Base-by-base conservation (phyloP, 352 stramenopile species). In the Thalassiosira pacifica region DNA sequence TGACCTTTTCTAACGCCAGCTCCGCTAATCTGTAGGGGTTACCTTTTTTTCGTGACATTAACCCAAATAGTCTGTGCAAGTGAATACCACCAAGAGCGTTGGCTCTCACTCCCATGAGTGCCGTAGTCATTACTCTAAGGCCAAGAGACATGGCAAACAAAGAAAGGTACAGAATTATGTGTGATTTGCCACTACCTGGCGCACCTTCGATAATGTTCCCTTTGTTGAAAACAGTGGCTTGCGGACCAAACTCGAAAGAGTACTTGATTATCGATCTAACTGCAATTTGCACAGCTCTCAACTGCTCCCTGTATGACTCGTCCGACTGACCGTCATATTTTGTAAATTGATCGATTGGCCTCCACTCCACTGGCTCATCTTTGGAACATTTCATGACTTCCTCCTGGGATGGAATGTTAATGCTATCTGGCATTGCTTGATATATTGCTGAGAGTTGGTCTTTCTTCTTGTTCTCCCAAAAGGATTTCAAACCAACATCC, bases 141-240 rank as follows among this genome's bases (percentile, higher is more conserved):
- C 78, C 78, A 16, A 66, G 29, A 0, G 67, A 82, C 10, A 90
- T 73, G 45, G 68, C 73, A 29, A 73, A 84, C 45, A 87, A 45
- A 37, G 27, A 34, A 3, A 76, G 11, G 13, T 59, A 67, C 37
- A 57, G 32, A 31, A 65, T 64, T 6, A 83, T 24, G 48, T 67
- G 65, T 55, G 77, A 73, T 67, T 89, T 89, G 0, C 83, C 83
- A 40, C n/a, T 63, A 19, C 83, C 83, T 34, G 83, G 76, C 27
- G 65, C 67, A 18, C 77, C 83, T 45, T 81, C 60, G 34, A 70
- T 60, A 24, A 86, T 61, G 19, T 52, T 37, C 29, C 60, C 59
- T 42, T 85, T 90, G 26, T 73, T 84, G 22, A 42, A 53, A 24
- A 59, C 64, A 29, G 60, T 29, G 16, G 40, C 31, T 19, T 18